Percentiles rank a stretch among this genome's conserved stretches.
phyloP scores from a whole-genome alignment of 768 basidiomycete genomes.

The Boletus rubroflammeus region DNA sequence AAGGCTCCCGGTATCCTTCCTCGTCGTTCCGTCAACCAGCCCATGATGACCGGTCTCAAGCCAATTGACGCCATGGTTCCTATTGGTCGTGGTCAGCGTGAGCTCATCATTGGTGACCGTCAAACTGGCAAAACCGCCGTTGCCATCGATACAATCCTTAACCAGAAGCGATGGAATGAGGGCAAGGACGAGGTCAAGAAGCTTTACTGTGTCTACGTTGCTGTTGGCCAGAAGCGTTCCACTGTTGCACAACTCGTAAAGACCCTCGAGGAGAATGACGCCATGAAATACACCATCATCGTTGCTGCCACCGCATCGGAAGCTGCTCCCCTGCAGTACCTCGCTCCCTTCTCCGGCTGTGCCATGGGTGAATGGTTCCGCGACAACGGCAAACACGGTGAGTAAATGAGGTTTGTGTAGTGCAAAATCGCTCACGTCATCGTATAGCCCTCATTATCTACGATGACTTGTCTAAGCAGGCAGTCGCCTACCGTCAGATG shows the following conservation, averaged over 20 bases:
- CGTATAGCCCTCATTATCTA: constrained; percentile 89
- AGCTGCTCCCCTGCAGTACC: constrained; percentile 98
- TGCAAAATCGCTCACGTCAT: constrained; percentile 13
- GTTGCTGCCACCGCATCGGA: constrained; percentile 99
- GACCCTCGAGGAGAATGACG: constrained; percentile 99
- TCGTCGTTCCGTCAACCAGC: constrained; percentile 99
- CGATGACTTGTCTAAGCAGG: constrained; percentile 99
- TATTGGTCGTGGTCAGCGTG: constrained; percentile 99
- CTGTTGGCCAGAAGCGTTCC: constrained; percentile 98
- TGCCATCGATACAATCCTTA: constrained; percentile 99
- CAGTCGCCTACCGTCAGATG: constrained; percentile 99
- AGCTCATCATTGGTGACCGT: constrained; percentile 99
- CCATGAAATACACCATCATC: constrained; percentile 99
- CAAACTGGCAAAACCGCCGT: constrained; percentile 99
- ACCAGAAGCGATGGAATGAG: constrained; percentile 99
- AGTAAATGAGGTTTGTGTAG: constrained; percentile 19
- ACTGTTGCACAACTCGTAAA: constrained; percentile 99
- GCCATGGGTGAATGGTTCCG: constrained; percentile 99
- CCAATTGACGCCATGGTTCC: constrained; percentile 99
- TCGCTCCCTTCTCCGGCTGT: constrained; percentile 99
- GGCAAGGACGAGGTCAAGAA: constrained; percentile 96
- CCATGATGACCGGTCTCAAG: constrained; percentile 99
- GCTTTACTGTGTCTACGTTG: constrained; percentile 99
- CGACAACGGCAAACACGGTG: constrained; percentile 99
- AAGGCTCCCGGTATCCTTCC: constrained; percentile 99